Base-by-base conservation (phyloP, 2,329 filamentous ascomycete genomes). In the Diaporthe sp. region DNA sequence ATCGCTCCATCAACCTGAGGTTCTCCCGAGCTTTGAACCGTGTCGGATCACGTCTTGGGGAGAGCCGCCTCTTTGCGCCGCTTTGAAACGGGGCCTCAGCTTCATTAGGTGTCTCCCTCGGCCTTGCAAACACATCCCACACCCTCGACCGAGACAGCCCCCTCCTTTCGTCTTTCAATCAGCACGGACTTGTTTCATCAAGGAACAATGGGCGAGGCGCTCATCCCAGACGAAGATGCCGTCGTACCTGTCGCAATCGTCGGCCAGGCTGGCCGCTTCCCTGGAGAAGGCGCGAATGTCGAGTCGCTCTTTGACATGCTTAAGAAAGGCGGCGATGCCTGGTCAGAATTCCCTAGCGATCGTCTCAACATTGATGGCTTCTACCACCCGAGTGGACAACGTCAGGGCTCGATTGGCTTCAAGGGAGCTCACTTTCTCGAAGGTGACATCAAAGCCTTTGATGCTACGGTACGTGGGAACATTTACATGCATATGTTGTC, bases 261-360 rank as follows among this genome's bases (percentile, higher is more conserved):
- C 60, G 92, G 92, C 77, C 91, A 93, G 87, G 89, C 92, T 61
- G 92, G 92, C 78, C 88, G 92, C 70, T 92, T 92, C 80, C 92
- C 92, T 15, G 83, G 90, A 51, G 78, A 80, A 74, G 90, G 91
- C 76, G 88, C 89, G 28, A 89, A 87, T 79, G 87, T 89, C 62
- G 90, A 93, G 53, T 86, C 87, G 44, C 90, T 94, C 71, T 95
- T 93, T 93, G 89, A 94, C 46, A 84, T 95, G 2, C 85, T 95
- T 12, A 88, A 90, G 78, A 88, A 91, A 78, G 93, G 93, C 17
- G 87, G 92, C 0, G 93, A 94, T 81, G 91, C 93, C 17, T 91
- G 93, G 80, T 86, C 87, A 55, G 87, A 87, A 74, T 86, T 93
- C n/a, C 92, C 93, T 0, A 81, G 88, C 10, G 91, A 94, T 77